phyloP scores from a whole-genome alignment of 305 asterid species.

The Solanum hybrid region DNA sequence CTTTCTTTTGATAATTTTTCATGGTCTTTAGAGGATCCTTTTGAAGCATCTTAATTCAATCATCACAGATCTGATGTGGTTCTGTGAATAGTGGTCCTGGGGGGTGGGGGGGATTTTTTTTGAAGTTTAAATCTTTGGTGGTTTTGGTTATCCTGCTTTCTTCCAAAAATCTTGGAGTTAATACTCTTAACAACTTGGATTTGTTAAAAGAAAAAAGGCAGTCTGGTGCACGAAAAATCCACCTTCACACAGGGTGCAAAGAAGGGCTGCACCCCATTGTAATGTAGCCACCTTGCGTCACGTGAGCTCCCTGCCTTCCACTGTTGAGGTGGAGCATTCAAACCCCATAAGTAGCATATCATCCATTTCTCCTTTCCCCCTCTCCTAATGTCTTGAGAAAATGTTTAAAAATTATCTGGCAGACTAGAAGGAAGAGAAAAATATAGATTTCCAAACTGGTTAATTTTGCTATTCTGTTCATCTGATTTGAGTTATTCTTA shows the following conservation, averaged over 20 bases:
- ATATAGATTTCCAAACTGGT: neutral
- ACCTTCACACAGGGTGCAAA: neutral
- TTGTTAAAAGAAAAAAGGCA: neutral
- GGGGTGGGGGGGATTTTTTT: neutral
- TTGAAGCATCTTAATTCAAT: neutral
- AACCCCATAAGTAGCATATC: neutral
- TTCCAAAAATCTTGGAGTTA: neutral
- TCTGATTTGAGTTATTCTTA: neutral
- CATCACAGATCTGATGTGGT: neutral
- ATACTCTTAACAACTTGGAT: neutral
- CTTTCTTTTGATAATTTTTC: neutral
- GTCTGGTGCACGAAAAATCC: neutral
- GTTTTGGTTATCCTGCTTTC: neutral
- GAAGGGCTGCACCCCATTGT: neutral
- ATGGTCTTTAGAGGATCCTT: neutral
- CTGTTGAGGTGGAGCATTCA: neutral
- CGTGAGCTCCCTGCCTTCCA: neutral
- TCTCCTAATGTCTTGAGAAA: neutral
- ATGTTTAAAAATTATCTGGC: neutral
- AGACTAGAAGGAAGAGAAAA: neutral
- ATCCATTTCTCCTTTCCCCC: neutral
- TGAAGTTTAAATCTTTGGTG: neutral
- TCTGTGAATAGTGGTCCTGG: neutral
- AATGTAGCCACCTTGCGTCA: neutral
- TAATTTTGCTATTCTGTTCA: neutral